phyloP scores from a whole-genome alignment of 2,329 filamentous ascomycete genomes.

The Pezicula carpinea region DNA sequence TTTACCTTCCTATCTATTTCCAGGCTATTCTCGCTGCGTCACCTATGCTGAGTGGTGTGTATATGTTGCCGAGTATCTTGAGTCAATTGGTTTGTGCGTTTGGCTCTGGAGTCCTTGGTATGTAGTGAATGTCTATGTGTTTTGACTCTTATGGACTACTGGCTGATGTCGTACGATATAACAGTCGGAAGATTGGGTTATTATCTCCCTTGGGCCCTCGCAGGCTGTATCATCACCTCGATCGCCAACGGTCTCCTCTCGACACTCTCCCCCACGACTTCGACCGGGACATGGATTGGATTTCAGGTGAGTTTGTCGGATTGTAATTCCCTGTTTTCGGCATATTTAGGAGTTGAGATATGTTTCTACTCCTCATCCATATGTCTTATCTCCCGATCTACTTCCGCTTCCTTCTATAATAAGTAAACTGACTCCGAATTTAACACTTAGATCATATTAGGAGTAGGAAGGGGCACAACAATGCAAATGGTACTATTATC shows the following conservation, averaged over 20 bases:
- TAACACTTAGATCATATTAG: too few relatives aligned
- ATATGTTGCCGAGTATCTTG: constrained; percentile 15
- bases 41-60: constrained; percentile 15
- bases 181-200: constrained; percentile 27
- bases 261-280: constrained; percentile 19
- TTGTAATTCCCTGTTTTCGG: constrained; percentile 17
- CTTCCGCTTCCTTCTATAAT: too few relatives aligned
- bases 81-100: constrained; percentile 8
- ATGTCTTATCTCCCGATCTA: not conserved
- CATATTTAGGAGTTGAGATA: too few relatives aligned
- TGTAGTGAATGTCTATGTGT: not conserved
- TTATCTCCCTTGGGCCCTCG: constrained; percentile 29
- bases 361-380: not conserved
- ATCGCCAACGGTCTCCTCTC: constrained; percentile 30
- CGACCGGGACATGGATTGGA: constrained; percentile 18
- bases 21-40: constrained; percentile 19
- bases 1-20: constrained; percentile 19
- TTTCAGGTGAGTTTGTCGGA: constrained; percentile 24
- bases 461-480: too few relatives aligned
- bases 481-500: too few relatives aligned
- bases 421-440: too few relatives aligned
- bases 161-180: too few relatives aligned
- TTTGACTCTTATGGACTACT: not conserved
- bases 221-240: constrained; percentile 23
- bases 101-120: constrained; percentile 12